These are phyloP conservation scores for Cryphonectria radicalis DNA, from an alignment of 2,329 filamentous ascomycete species.

Conservation along the genomic window DNA sequence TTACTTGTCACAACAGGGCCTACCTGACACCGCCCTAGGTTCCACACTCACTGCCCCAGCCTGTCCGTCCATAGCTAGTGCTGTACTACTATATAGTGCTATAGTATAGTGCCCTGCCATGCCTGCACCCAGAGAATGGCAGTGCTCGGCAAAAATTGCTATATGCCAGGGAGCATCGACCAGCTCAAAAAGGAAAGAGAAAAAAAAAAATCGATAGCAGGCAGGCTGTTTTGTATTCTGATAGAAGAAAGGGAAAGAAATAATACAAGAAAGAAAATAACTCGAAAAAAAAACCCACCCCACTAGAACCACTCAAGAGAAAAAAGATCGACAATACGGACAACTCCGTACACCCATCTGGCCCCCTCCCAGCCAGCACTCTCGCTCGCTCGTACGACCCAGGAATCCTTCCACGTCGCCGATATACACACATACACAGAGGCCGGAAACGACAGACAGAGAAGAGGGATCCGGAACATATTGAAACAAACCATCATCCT, in stretches of 20 bases:
- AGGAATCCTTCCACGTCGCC: not conserved
- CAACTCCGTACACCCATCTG: not conserved
- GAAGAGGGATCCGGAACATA: constrained; percentile 2
- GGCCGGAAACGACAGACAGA: not conserved
- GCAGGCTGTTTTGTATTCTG: not conserved
- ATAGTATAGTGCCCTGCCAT: not conserved
- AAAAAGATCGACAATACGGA: not conserved
- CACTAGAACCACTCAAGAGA: not conserved
- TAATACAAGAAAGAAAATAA: not conserved
- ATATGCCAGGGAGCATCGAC: not conserved
- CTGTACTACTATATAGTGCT: not conserved
- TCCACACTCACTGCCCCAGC: not conserved
- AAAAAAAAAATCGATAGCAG: not conserved
- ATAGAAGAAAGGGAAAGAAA: not conserved
- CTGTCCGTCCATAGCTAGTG: not conserved
- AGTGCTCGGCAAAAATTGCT: not conserved
- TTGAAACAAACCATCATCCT: not conserved
- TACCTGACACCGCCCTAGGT: not conserved
- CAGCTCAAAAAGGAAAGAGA: not conserved
- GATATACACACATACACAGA: not conserved
- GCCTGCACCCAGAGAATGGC: not conserved
- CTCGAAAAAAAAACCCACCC: not conserved
- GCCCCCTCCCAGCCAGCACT: not conserved
- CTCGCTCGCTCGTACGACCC: not conserved
- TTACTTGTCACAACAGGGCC: not conserved